Base-by-base conservation (phyloP, 495 filamentous ascomycete species). In the Melanomma pulvis-pyrius region DNA sequence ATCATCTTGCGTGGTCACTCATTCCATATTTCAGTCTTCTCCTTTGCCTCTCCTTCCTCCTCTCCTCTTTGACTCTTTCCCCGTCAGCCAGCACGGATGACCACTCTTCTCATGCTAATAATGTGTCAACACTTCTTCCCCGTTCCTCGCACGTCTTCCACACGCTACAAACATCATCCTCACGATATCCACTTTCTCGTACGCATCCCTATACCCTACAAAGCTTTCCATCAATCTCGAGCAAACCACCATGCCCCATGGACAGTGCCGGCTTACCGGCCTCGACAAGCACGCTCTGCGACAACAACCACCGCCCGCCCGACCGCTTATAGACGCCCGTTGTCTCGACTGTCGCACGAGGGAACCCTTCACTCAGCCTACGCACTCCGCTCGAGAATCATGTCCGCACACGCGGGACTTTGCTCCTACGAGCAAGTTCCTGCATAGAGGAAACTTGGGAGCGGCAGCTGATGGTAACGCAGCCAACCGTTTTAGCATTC, bases 401-500 rank as follows among this genome's bases (percentile, higher is more conserved):
- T 68, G 47, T 63, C 36, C 28, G 8, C 57, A 61, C 7, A 68
- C 28, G 13, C 55, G 28, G 8, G 50, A 65, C 9, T 70, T 64
- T 41, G 50, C 56, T 50, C 67, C 61, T 13, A 65, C 47, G 15
- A 22, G 67, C 60, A 48, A 36, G 54, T 46, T 15, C n/a, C 39
- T 12, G 13, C 30, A 34, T 5, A 5, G 4, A 34, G 22, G 12
- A 13, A 25, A 41, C n/a, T 24, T 22, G 19, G 41, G 15, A 32
- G 1, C 19, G 50, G 30, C 19, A 59, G 25, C 57, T 70, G 28
- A 70, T 19, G 24, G 15, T 25, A 13, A 30, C 30, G 9, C 32
- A 71, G 68, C 8, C 28, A 71, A 68, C 50, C 64, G 59, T 22
- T 71, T 71, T 30, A 71, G 69, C 49, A 52, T 71, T 9, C 52